Percentiles rank a stretch among this genome's conserved stretches.
Conservation (phyloP, 306 rosid genomes). For the Glycine tomentella region DNA sequence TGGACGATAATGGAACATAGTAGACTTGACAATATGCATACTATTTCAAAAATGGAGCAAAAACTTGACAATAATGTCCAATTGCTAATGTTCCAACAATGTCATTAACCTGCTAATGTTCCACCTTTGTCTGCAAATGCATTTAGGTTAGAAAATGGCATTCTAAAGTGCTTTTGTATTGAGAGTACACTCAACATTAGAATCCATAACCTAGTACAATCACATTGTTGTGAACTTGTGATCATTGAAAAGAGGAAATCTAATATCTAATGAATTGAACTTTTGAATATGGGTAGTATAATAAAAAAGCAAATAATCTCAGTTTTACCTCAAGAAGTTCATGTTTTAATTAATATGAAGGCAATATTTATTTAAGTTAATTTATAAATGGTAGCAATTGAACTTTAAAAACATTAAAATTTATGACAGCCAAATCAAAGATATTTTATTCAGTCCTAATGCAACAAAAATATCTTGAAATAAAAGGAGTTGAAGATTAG, state of each 20-base stretch:
- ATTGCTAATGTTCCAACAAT: too few relatives aligned
- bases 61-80: too few relatives aligned
- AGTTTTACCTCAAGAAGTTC: slow-evolving; percentile 93
- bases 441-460: background rate
- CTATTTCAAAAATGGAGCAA: too few relatives aligned
- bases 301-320: slow-evolving; percentile 26
- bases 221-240: slow-evolving; percentile 27
- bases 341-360: slow-evolving; percentile 66
- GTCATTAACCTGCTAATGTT: too few relatives aligned
- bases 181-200: slow-evolving; percentile 98
- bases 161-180: too few relatives aligned
- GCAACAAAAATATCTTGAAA: background rate
- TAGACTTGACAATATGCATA: too few relatives aligned
- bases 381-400: too few relatives aligned
- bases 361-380: too few relatives aligned
- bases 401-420: background rate
- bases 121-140: too few relatives aligned
- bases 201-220: slow-evolving; percentile 93
- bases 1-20: too few relatives aligned
- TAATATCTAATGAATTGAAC: slow-evolving; percentile 7
- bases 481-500: background rate
- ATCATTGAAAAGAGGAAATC: slow-evolving; percentile 30
- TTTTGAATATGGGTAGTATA: slow-evolving; percentile 16
- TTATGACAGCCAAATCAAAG: background rate
- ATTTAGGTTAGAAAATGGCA: too few relatives aligned